phyloP scores from a whole-genome alignment of 176 grass and related monocot genomes.

The Carex parvula region DNA sequence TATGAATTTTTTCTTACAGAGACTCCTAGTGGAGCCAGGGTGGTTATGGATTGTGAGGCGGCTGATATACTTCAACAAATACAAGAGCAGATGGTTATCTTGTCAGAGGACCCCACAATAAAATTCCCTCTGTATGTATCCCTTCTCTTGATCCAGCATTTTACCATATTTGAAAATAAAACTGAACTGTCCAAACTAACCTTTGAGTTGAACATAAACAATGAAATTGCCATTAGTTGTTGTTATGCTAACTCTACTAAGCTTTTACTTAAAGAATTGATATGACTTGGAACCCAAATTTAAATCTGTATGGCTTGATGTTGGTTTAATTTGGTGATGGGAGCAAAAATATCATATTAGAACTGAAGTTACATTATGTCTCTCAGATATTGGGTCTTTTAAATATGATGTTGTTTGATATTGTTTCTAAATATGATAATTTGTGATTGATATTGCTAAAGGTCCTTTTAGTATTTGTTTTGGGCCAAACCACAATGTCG shows the following conservation, averaged over 20 bases:
- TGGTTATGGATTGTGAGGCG: conserved; percentile 88
- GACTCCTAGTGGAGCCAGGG: conserved; percentile 51
- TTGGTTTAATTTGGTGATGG: background rate
- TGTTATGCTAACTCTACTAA: background rate
- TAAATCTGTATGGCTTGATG: background rate
- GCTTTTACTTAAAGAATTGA: background rate
- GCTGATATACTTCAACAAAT: conserved; percentile 81
- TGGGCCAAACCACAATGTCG: background rate
- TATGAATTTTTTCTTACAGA: conserved; percentile 40
- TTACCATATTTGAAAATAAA: background rate
- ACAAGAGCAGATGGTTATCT: conserved; percentile 83
- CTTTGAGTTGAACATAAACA: background rate
- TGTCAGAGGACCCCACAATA: conserved; percentile 83
- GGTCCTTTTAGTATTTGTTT: background rate
- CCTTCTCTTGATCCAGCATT: conserved; percentile 10
- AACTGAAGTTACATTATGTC: background rate
- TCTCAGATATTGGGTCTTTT: background rate
- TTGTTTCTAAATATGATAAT: background rate
- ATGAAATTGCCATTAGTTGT: background rate
- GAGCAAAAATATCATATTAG: background rate
- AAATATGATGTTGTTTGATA: background rate
- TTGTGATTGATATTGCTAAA: background rate
- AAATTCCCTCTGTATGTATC: conserved; percentile 82
- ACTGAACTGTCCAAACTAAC: background rate
- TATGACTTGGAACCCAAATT: background rate